Evolutionary conservation across 2,329 filamentous ascomycete species (phyloP).

Genomic region (Exophiala mesophila): DNA sequence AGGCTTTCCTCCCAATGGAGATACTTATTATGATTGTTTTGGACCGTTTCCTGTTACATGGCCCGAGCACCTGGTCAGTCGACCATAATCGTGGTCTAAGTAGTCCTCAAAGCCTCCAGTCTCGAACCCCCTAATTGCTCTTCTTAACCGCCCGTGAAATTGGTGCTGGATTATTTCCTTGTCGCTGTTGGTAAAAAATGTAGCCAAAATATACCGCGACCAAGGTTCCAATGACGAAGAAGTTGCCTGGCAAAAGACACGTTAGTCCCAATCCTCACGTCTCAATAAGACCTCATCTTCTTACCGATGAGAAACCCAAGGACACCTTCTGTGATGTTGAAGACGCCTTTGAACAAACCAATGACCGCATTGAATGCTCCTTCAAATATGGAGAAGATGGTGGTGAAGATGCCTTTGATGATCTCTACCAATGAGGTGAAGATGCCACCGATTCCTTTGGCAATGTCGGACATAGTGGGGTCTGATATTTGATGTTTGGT

Average conservation of each 20-base stretch:
- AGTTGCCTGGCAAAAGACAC: slow-evolving; percentile 11
- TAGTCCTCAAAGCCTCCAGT: too few relatives aligned
- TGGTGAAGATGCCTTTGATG: slow-evolving; percentile 19
- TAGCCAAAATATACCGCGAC: slow-evolving; percentile 20
- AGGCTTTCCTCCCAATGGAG: too few relatives aligned
- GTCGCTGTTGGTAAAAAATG: slow-evolving; percentile 20
- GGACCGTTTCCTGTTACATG: too few relatives aligned
- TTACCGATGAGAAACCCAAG: slow-evolving; percentile 22
- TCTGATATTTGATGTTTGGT: too few relatives aligned
- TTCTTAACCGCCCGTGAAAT: slow-evolving; percentile 16
- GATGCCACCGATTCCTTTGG: slow-evolving; percentile 16
- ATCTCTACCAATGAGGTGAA: slow-evolving; percentile 19
- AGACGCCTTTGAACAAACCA: slow-evolving; percentile 19
- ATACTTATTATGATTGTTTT: too few relatives aligned
- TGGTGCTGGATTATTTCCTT: slow-evolving; percentile 20
- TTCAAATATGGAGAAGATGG: slow-evolving; percentile 11
- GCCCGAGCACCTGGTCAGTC: too few relatives aligned
- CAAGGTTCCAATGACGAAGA: slow-evolving; percentile 19
- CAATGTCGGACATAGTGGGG: slow-evolving; percentile 19
- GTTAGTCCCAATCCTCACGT: slow-evolving; percentile 6
- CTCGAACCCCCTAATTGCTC: slow-evolving; percentile 8
- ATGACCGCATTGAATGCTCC: slow-evolving; percentile 19
- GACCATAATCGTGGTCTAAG: too few relatives aligned
- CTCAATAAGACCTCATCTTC: neutral
- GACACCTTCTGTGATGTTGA: slow-evolving; percentile 21